Evolutionary conservation across 2,329 filamentous ascomycete genomes (phyloP).

Genomic region (Decorospora gaudefroyi): DNA sequence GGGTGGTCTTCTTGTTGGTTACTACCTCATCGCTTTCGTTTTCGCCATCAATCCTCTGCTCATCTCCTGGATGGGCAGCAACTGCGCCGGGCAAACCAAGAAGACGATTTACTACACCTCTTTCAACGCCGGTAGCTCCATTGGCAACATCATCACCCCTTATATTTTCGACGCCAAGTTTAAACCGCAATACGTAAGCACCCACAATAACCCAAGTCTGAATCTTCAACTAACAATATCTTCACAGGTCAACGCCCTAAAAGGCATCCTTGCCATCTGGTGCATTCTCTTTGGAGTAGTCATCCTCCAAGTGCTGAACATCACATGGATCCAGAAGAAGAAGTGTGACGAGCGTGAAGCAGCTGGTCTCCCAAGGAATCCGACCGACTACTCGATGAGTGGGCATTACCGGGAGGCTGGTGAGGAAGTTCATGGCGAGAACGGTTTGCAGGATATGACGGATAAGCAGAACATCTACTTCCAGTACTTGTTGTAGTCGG

Average conservation of each 20-base stretch:
- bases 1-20: slow-evolving; percentile 60
- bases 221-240: background rate
- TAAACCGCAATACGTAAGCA: slow-evolving; percentile 28
- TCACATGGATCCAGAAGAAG: slow-evolving; percentile 29
- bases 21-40: slow-evolving; percentile 69
- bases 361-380: slow-evolving; percentile 25
- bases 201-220: too few species aligned
- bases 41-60: slow-evolving; percentile 69
- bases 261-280: slow-evolving; percentile 29
- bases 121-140: slow-evolving; percentile 65
- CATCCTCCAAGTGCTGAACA: slow-evolving; percentile 18
- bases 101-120: slow-evolving; percentile 67
- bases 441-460: slow-evolving; percentile 31
- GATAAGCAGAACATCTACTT: slow-evolving; percentile 31
- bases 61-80: slow-evolving; percentile 70
- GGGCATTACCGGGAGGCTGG: slow-evolving; percentile 23
- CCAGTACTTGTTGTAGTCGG: slow-evolving; percentile 26
- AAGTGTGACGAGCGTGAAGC: slow-evolving; percentile 28
- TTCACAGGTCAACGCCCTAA: slow-evolving; percentile 28
- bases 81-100: slow-evolving; percentile 70
- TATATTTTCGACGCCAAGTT: slow-evolving; percentile 32
- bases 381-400: slow-evolving; percentile 27
- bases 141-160: slow-evolving; percentile 61
- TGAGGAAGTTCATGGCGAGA: slow-evolving; percentile 27
- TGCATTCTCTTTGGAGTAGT: slow-evolving; percentile 29